Evolutionary conservation across 2,329 filamentous ascomycete genomes (phyloP).

Genomic region (Exophiala lecanii-corni): DNA sequence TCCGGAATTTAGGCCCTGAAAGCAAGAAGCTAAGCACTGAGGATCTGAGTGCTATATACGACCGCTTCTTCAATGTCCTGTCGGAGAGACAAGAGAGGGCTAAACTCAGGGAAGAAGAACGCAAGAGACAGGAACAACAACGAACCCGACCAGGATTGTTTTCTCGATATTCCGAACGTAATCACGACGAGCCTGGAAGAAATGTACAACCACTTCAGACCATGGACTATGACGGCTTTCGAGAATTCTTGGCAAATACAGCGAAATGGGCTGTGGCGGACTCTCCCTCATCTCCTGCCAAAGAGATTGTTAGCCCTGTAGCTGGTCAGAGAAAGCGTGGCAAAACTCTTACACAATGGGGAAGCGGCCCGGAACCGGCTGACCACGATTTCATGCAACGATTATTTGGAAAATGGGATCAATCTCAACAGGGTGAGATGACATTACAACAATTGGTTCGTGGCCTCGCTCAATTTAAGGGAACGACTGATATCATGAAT

Average conservation of each 20-base stretch:
- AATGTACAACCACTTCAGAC: constrained; percentile 37
- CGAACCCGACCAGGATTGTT: constrained; percentile 32
- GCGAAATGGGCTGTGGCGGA: constrained; percentile 92
- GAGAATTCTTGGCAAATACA: constrained; percentile 86
- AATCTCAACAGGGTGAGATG: constrained; percentile 68
- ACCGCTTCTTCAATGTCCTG: constrained; percentile 85
- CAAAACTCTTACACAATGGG: constrained; percentile 51
- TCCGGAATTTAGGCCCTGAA: constrained; percentile 90
- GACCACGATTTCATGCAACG: constrained; percentile 93
- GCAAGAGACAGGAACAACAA: constrained; percentile 60
- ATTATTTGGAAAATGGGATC: constrained; percentile 84
- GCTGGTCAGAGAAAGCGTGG: constrained; percentile 52
- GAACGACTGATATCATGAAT: constrained; percentile 92
- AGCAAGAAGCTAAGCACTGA: constrained; percentile 84
- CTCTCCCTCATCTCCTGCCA: constrained; percentile 58
- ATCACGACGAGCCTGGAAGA: constrained; percentile 59
- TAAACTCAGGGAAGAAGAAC: constrained; percentile 70
- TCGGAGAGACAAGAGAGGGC: constrained; percentile 88
- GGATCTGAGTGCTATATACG: constrained; percentile 85
- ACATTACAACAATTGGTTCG: constrained; percentile 89
- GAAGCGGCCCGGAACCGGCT: constrained; percentile 64
- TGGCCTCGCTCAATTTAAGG: constrained; percentile 85
- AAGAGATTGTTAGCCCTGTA: constrained; percentile 15
- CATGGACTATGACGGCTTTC: constrained; percentile 97
- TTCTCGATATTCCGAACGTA: constrained; percentile 17